Base-by-base conservation (phyloP, 345 rosid genomes). In the Heritiera littoralis region DNA sequence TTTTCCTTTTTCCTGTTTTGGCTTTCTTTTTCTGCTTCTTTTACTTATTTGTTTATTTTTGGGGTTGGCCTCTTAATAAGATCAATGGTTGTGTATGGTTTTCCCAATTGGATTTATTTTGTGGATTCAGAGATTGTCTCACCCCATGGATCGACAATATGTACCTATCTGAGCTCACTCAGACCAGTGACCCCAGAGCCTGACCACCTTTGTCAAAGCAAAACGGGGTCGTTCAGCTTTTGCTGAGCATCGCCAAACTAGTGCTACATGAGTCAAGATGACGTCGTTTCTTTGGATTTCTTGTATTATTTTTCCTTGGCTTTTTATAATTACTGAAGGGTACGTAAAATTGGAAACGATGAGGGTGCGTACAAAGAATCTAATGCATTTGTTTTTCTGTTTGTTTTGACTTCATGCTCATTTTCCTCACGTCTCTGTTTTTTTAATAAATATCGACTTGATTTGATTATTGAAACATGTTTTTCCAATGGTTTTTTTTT, bases 21-120 rank as follows among this genome's bases (percentile, higher is more conserved):
- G 72, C 74, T 40, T 83, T 86, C 85, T 81, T 87, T 91, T 86
- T 35, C 38, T 89, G 85, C 86, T 84, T 88, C 81, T 76, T 75
- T 55, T 75, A 59, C 80, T 79, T 58, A 41, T 38, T 5, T 4
- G 6, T 71, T 59, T 63, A 68, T 4, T 10, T 41, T 9, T 66
- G 7, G 7, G 0, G 3, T 0, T 1, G 0, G 52, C 46, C 18
- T 10, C 46, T 74, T 60, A 51, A 73, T 75, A 77, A 56, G 23
- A 41, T 61, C 10, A 66, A 68, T 66, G 38, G n/a, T 48, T 51
- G 9, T 45, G 9, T 65, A 38, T 66, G 55, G 79, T 77, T 73
- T 81, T 75, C 81, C 40, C 78, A n/a, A 32, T 80, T 84, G 85
- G 80, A 83, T 51, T 80, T 83, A 63, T 75, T 67, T 80, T 17